Evolutionary conservation across 305 asterid species (phyloP).

Genomic region (Stenogyne calaminthoides): DNA sequence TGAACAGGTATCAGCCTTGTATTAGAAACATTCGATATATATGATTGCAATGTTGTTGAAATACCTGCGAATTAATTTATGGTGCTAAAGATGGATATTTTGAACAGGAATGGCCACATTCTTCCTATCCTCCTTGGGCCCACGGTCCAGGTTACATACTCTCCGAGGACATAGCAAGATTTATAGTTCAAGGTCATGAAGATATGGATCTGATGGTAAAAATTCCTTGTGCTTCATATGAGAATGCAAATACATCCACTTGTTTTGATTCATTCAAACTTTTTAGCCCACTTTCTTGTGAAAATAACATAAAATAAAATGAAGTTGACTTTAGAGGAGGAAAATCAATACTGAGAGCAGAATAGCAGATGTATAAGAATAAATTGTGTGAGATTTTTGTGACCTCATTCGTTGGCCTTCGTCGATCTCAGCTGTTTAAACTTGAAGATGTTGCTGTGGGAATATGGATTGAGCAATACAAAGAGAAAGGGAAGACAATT

Average conservation of each 20-base stretch:
- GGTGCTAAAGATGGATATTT: slow-evolving; percentile 20
- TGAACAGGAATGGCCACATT: slow-evolving; percentile 83
- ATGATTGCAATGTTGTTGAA: not conserved
- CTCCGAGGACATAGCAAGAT: slow-evolving; percentile 78
- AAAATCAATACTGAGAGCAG: too few species aligned
- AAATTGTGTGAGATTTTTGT: not conserved
- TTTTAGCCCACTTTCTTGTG: not conserved
- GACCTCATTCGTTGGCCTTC: too few species aligned
- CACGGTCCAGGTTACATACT: slow-evolving; percentile 95
- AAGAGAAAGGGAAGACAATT: slow-evolving; percentile 45
- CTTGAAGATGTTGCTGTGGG: slow-evolving; percentile 97
- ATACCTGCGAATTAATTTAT: not conserved
- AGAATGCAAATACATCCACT: not conserved
- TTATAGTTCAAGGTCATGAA: slow-evolving; percentile 74
- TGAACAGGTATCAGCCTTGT: slow-evolving; percentile 52
- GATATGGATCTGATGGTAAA: slow-evolving; percentile 67
- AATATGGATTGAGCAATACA: slow-evolving; percentile 76
- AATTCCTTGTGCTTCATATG: not conserved
- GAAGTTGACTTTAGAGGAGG: too few species aligned
- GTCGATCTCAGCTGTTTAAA: slow-evolving; percentile 60
- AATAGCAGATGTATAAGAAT: too few species aligned
- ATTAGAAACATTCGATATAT: not conserved
- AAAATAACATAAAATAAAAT: too few species aligned
- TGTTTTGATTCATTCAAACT: not conserved
- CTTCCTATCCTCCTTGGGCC: slow-evolving; percentile 92